Base-by-base conservation (phyloP, 805 yeast genomes). In the Kazachstania psychrophila region DNA sequence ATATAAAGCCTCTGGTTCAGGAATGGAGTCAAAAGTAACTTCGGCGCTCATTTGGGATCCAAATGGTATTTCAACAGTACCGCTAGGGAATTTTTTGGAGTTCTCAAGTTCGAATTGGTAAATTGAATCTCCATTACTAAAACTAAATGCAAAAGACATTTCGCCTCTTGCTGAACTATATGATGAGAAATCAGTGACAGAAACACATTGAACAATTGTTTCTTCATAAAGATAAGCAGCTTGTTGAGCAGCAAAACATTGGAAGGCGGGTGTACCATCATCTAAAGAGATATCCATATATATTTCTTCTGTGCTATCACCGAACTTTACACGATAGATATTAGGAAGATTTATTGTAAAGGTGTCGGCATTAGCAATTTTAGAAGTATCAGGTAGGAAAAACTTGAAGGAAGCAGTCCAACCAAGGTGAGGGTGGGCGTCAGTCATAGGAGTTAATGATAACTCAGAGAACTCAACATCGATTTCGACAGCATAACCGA, bases 321-420 rank as follows among this genome's bases (percentile, higher is more conserved):
- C 46, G 33, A 64, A 61, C 32, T 59, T 55, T 23, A 63, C 40
- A 33, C 65, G 56, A 42, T 62, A 62, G 18, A 63, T 55, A 35
- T 52, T 39, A 7, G 61, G 57, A 45, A 65, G 39, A 2, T 36
- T 32, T 5, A 63, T 22, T 3, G 48, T 31, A 38, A 56, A 62
- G 15, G 42, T 39, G 24, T 57, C 62, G 14, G 55, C 63, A 13
- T 41, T 22, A 2, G 44, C 35, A 10, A 54, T 42, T 1, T 37
- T 22, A 2, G 51, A 41, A 6, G 47, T 19, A 35, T 43, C 47
- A 8, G 34, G 38, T 15, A 61, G 44, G 8, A 36, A 30, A 38
- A 50, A 64, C 10, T 46, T 54, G 16, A 64, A 45, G 1, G 52
- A 38, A 11, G 60, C 60, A 8, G 47, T 43, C 68, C 68, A 64